Conservation (phyloP, 495 filamentous ascomycete species). For the Penicillium coffeae region DNA sequence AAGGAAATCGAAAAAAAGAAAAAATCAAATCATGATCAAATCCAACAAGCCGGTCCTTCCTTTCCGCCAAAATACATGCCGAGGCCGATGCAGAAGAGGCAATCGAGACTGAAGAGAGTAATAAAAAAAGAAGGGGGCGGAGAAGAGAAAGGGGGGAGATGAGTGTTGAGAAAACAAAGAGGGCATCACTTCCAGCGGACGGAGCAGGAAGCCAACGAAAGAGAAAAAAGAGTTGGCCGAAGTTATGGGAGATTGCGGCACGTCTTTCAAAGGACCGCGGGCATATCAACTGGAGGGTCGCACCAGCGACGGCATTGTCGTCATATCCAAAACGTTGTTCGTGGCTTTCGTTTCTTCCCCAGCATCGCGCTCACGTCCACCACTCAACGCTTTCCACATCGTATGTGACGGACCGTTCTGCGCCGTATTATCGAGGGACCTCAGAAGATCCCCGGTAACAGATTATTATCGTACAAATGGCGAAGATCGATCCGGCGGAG, state of each 20-base stretch:
- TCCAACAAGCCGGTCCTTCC: conserved; percentile 33
- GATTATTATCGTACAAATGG: conserved; percentile 47
- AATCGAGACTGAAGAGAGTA: conserved; percentile 26
- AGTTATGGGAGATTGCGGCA: not conserved
- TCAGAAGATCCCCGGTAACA: conserved; percentile 27
- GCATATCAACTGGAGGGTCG: not conserved
- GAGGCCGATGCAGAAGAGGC: conserved; percentile 33
- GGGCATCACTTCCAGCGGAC: not conserved
- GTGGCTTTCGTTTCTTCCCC: conserved; percentile 31
- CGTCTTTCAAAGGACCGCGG: not conserved
- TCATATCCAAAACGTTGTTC: conserved; percentile 27
- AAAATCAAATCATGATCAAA: conserved; percentile 31
- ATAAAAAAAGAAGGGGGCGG: conserved; percentile 18
- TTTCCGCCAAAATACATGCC: conserved; percentile 35
- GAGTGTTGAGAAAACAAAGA: conserved; percentile 15
- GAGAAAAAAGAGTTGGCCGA: conserved; percentile 11
- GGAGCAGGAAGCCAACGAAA: conserved; percentile 14
- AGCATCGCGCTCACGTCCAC: conserved; percentile 21
- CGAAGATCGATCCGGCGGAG: conserved; percentile 35
- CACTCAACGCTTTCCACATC: conserved; percentile 25
- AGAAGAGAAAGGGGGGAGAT: conserved; percentile 15
- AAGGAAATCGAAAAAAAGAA: conserved; percentile 12
- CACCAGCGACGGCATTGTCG: conserved; percentile 15
- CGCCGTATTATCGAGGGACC: conserved; percentile 36
- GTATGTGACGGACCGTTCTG: conserved; percentile 24